phyloP scores from a whole-genome alignment of 2,329 filamentous ascomycete species.

The Xylaria sp. region DNA sequence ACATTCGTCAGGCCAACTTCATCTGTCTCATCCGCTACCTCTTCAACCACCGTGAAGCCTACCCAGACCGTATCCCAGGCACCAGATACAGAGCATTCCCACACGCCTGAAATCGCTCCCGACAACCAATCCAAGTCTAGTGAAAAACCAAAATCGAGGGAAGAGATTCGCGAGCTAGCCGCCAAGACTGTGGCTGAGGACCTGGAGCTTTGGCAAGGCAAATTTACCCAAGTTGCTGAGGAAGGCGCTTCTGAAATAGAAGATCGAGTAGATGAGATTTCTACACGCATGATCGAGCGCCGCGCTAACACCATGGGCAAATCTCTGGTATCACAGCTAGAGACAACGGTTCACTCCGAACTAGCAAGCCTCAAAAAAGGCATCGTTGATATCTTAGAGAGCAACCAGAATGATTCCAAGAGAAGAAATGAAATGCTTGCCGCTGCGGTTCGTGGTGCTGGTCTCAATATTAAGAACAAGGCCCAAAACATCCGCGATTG shows the following conservation, averaged over 20 bases:
- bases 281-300: slow-evolving; percentile 61
- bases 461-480: slow-evolving; percentile 74
- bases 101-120: slow-evolving; percentile 28
- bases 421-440: slow-evolving; percentile 52
- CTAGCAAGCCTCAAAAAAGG: slow-evolving; percentile 68
- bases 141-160: slow-evolving; percentile 51
- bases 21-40: slow-evolving; percentile 38
- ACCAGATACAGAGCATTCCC: slow-evolving; percentile 23
- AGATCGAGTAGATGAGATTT: slow-evolving; percentile 65
- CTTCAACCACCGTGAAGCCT: slow-evolving; percentile 30
- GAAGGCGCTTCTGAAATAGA: slow-evolving; percentile 80
- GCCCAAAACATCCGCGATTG: slow-evolving; percentile 79
- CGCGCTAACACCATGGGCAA: slow-evolving; percentile 71
- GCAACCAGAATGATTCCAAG: slow-evolving; percentile 53
- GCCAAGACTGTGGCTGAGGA: slow-evolving; percentile 77
- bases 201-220: slow-evolving; percentile 82
- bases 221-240: slow-evolving; percentile 84
- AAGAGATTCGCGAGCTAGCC: slow-evolving; percentile 61
- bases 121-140: slow-evolving; percentile 33
- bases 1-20: slow-evolving; percentile 47
- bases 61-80: slow-evolving; percentile 32
- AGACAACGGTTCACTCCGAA: slow-evolving; percentile 68
- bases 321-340: slow-evolving; percentile 70
- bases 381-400: slow-evolving; percentile 68
- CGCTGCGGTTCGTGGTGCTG: slow-evolving; percentile 66